Evolutionary conservation across 1,284 basidiomycete genomes (phyloP).

Genomic region (Fomitopsis pinicola): DNA sequence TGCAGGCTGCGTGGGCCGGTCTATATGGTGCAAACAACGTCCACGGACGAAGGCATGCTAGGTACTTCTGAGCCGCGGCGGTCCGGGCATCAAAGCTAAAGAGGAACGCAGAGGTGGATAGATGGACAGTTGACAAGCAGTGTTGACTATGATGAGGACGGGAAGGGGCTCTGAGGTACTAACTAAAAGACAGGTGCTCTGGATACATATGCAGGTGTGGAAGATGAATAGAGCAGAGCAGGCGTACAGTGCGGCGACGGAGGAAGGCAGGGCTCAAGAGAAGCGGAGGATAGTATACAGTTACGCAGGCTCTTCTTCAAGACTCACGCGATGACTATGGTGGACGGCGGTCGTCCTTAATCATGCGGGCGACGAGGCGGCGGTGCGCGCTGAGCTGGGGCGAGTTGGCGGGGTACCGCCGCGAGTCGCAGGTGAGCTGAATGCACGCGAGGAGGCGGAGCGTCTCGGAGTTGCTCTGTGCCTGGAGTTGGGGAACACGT

Average conservation of each 20-base stretch:
- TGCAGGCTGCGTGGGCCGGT: background rate
- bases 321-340: too few species aligned
- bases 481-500: constrained; percentile 35
- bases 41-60: background rate
- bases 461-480: constrained; percentile 75
- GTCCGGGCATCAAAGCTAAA: background rate
- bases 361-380: constrained; percentile 67
- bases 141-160: background rate
- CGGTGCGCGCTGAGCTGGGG: constrained; percentile 61
- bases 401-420: constrained; percentile 61
- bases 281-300: constrained; percentile 18
- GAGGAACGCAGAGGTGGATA: background rate
- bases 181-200: constrained; percentile 6
- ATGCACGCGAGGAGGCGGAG: constrained; percentile 74
- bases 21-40: background rate
- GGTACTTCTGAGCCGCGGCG: background rate
- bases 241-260: constrained; percentile 7
- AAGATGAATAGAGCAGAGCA: constrained; percentile 2
- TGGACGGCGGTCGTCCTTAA: constrained; percentile 70
- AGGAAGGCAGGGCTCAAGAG: background rate
- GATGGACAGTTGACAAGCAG: constrained; percentile 1
- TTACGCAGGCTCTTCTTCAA: background rate
- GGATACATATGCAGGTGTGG: constrained; percentile 6
- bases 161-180: background rate
- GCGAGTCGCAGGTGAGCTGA: constrained; percentile 74